Base-by-base conservation (phyloP, 805 yeast genomes). In the Myxozyma melibiosi region DNA sequence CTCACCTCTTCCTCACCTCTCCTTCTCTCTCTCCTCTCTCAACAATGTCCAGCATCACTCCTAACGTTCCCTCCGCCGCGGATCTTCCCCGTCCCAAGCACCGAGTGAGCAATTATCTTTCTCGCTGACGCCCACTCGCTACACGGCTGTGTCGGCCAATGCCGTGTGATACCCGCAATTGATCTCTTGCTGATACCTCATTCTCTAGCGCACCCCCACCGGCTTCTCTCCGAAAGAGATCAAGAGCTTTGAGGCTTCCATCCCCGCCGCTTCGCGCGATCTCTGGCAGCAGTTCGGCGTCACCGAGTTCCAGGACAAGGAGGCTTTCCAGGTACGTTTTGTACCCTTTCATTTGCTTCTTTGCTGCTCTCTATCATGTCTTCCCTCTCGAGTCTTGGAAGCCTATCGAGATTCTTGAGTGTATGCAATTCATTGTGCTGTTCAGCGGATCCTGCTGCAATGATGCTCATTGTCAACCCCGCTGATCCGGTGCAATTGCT, bases 191-290 rank as follows among this genome's bases (percentile, higher is more conserved):
- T n/a, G 35, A 14, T 35, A 4, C 25, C 40, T n/a, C 27, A 4
- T 8, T 16, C 37, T 42, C 43, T 33, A 84, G 69, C 80, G 97
- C 68, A 84, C 96, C 44, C 79, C 88, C 66, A 88, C 96, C 0
- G 97, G 97, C 31, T 88, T 90, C 73, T 84, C 96, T 3, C 96
- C 96, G 9, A 86, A 88, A 65, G 96, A 90, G 72, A 88, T 90
- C 66, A 83, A 85, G 66, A 82, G 88, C 35, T 84, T 88, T 68
- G 96, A 90, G 70, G 82, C 89, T 39, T 78, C 83, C 30, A 89
- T 90, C 68, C 97, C 97, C 0, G 77, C 84, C 58, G 80, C 84
- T 61, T 85, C 91, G 31, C 83, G 96, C 65, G 81, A 82, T 61
- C 73, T 83, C 33, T 90, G 97, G 97, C 77, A 80, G 65, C 84